A percentile compares a stretch with the other conserved stretches of the same genome.
phyloP scores from a whole-genome alignment of 352 stramenopile genomes.

The Pythium brachiatum region DNA sequence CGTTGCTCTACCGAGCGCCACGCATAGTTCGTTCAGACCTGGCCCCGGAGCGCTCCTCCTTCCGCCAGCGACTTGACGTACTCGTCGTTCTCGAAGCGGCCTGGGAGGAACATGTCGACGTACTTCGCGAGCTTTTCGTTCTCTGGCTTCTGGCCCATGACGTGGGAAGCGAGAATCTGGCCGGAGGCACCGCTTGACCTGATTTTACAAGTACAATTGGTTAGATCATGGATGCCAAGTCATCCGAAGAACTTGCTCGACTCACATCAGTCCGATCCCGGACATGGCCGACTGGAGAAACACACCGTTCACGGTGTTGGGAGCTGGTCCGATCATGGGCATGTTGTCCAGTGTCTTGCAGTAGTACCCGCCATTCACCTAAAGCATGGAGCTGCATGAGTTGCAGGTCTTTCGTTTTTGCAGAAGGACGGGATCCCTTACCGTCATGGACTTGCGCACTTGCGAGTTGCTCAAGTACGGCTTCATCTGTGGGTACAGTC shows the following conservation, averaged over 20 bases:
- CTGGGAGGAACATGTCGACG: conserved; percentile 53
- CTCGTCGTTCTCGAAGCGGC: conserved; percentile 53
- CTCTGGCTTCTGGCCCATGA: conserved; percentile 50
- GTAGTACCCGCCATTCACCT: conserved; percentile 77
- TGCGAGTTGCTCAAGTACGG: conserved; percentile 53
- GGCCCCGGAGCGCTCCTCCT: conserved; percentile 42
- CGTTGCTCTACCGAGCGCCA: not conserved
- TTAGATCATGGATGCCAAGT: not conserved
- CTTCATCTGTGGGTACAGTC: conserved; percentile 63
- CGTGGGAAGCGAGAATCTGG: conserved; percentile 58
- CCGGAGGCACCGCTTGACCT: conserved; percentile 72
- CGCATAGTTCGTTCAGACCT: conserved; percentile 39
- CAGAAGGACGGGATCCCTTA: no score
- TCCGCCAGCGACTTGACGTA: conserved; percentile 60
- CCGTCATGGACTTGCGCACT: conserved; percentile 58
- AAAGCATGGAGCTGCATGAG: no score
- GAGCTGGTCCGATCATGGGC: conserved; percentile 61
- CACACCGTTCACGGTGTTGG: conserved; percentile 56
- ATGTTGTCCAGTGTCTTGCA: conserved; percentile 81
- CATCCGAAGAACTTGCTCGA: not conserved
- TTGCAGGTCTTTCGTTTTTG: no score
- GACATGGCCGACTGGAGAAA: conserved; percentile 74
- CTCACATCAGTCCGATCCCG: conserved; percentile 67
- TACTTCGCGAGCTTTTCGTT: conserved; percentile 46
- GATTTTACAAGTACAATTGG: not conserved